These are phyloP conservation scores for Giardia duodenalis DNA, from an alignment of 208 protist species.

Conservation along the genomic window DNA sequence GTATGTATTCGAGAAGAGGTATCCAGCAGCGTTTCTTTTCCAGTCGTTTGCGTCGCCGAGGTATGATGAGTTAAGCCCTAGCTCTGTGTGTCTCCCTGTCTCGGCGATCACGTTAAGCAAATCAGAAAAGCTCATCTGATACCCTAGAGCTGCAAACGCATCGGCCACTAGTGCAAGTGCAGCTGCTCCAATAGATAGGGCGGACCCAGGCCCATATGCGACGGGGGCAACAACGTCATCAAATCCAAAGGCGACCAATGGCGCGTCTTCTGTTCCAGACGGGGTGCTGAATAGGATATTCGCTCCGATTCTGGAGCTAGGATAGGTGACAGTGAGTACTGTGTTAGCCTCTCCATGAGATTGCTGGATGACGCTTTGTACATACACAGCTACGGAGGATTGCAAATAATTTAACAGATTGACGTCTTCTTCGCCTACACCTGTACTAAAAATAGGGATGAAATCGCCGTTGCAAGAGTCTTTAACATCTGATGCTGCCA, in stretches of 20 bases:
- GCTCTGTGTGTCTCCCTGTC: neutral
- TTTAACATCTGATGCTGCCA: neutral
- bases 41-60: neutral
- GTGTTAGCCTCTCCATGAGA: neutral
- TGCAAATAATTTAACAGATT: neutral
- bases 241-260: neutral
- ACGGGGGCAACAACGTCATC: neutral
- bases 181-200: neutral
- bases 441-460: neutral
- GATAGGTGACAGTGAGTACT: neutral
- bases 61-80: neutral
- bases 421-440: neutral
- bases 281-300: neutral
- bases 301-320: too few species aligned
- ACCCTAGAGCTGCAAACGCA: neutral
- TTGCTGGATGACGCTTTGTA: neutral
- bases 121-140: neutral
- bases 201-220: neutral
- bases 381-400: neutral
- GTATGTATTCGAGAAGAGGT: neutral
- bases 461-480: neutral
- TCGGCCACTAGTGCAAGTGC: neutral
- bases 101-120: neutral
- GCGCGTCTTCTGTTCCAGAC: neutral
- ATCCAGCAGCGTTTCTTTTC: neutral